Evolutionary conservation across 2,329 filamentous ascomycete species (phyloP).

Genomic region (Aspergillus pseudotamarii): DNA sequence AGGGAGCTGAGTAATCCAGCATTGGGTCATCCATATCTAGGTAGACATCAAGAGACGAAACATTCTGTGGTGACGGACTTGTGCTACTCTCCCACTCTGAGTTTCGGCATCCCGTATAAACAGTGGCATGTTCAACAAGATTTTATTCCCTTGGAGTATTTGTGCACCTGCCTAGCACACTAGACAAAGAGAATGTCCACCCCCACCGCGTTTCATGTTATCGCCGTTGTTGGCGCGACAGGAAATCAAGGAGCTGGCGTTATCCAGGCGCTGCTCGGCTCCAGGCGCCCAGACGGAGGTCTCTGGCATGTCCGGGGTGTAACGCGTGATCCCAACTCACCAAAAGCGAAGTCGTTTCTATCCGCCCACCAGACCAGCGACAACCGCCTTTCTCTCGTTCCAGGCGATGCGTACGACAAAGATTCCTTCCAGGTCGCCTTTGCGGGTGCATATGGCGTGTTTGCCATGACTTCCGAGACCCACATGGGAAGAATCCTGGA

Average conservation of each 20-base stretch:
- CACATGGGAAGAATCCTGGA: conserved; percentile 12
- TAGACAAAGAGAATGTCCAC: too few relatives aligned
- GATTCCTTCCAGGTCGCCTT: conserved; percentile 14
- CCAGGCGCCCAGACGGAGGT: background rate
- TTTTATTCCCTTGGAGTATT: too few relatives aligned
- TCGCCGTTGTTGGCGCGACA: background rate
- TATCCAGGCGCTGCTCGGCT: background rate
- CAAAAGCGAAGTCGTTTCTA: conserved; percentile 3
- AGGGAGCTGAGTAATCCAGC: too few relatives aligned
- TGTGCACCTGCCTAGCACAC: too few relatives aligned
- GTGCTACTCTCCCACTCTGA: too few relatives aligned
- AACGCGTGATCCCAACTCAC: conserved; percentile 1
- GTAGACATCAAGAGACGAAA: too few relatives aligned
- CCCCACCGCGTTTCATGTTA: background rate
- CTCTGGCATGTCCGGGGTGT: conserved; percentile 5
- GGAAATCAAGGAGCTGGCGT: conserved; percentile 5
- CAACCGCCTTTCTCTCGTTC: conserved; percentile 10
- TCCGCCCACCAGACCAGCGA: conserved; percentile 6
- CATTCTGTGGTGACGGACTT: too few relatives aligned
- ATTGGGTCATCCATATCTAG: too few relatives aligned
- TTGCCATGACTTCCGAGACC: conserved; percentile 19
- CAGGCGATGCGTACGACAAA: conserved; percentile 16
- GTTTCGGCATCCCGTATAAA: too few relatives aligned
- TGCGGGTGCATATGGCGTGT: conserved; percentile 20
- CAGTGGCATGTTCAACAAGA: too few relatives aligned